Conservation (phyloP, 1,284 basidiomycete species). For the Boletus sp. region DNA sequence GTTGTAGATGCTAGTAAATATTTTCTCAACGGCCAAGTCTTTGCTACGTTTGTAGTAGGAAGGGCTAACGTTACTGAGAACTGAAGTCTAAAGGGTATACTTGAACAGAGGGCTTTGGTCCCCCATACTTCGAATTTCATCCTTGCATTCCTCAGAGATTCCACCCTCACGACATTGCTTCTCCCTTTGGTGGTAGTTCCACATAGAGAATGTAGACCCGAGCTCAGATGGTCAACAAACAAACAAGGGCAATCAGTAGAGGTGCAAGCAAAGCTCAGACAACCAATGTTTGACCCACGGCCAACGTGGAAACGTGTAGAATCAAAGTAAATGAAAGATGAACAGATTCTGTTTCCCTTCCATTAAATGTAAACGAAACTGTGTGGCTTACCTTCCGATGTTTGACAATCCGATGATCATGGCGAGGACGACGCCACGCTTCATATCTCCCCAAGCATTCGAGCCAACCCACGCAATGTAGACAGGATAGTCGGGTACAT, state of each 20-base stretch:
- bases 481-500: conserved; percentile 51
- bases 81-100: conserved; percentile 34
- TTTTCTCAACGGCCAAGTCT: no score
- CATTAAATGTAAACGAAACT: not conserved
- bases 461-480: conserved; percentile 52
- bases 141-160: conserved; percentile 10
- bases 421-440: conserved; percentile 49
- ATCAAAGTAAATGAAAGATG: conserved; percentile 38
- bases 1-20: no score
- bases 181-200: conserved; percentile 30
- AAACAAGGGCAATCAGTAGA: not conserved
- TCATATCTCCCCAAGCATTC: conserved; percentile 52
- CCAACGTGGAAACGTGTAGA: conserved; percentile 46
- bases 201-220: conserved; percentile 33
- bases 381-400: conserved; percentile 41
- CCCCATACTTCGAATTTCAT: conserved; percentile 41
- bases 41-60: no score
- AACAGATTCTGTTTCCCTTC: conserved; percentile 32
- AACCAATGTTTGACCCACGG: conserved; percentile 50
- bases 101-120: conserved; percentile 44
- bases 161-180: not conserved
- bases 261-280: conserved; percentile 38
- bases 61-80: no score
- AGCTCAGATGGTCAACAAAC: conserved; percentile 7
- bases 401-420: conserved; percentile 53